phyloP scores from a whole-genome alignment of 345 rosid genomes.

The Ailanthus altissimus region DNA sequence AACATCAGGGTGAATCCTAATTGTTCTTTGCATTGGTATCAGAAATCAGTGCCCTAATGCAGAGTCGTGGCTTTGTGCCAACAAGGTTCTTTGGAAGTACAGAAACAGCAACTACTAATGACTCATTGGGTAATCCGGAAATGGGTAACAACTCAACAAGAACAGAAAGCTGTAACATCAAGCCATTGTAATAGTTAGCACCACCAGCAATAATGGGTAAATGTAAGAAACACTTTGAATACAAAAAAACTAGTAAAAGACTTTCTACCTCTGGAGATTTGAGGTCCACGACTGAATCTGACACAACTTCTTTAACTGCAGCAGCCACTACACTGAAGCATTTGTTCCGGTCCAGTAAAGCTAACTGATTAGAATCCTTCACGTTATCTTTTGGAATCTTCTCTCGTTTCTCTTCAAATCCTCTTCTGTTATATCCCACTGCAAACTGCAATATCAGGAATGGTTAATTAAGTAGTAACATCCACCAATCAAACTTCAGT shows the following conservation, averaged over 20 bases:
- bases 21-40: constrained; percentile 45
- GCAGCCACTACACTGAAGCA: constrained; percentile 79
- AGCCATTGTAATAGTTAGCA: constrained; percentile 9
- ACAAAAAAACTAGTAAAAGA: neutral
- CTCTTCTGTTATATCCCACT: constrained; percentile 87
- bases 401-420: constrained; percentile 57
- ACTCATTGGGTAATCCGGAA: constrained; percentile 61
- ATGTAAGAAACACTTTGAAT: neutral
- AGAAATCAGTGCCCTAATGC: constrained; percentile 65
- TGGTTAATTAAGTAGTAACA: neutral
- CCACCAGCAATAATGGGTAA: neutral
- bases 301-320: constrained; percentile 74
- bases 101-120: constrained; percentile 69
- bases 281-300: constrained; percentile 83
- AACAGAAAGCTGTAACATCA: constrained; percentile 60
- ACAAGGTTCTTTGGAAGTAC: constrained; percentile 71
- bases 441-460: constrained; percentile 58
- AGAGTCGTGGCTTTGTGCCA: constrained; percentile 77
- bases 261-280: constrained; percentile 74
- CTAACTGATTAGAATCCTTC: constrained; percentile 38
- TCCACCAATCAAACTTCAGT: constrained; percentile 2
- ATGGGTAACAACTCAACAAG: constrained; percentile 87
- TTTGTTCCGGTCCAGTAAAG: constrained; percentile 70
- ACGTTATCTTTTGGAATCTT: constrained; percentile 43
- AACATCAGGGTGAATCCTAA: constrained; percentile 9